phyloP scores from a whole-genome alignment of 352 stramenopile genomes.

The Globisporangium perplexum region DNA sequence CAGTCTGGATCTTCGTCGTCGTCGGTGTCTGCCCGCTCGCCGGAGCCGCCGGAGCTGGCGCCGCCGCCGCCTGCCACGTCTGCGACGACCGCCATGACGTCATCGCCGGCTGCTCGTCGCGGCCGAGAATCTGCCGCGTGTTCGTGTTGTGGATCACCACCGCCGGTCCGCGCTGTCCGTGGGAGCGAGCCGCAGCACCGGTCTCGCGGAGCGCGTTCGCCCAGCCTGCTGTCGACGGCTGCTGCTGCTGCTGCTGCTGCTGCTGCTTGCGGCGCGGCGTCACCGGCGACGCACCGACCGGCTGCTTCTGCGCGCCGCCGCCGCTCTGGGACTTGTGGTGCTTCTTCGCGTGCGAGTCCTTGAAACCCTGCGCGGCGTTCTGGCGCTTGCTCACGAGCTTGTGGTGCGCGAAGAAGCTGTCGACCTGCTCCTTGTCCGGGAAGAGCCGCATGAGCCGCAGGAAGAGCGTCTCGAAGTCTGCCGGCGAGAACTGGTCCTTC shows the following conservation, averaged over 20 bases:
- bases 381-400: conserved; percentile 38
- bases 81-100: conserved; percentile 47
- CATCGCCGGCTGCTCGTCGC: conserved; percentile 25
- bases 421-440: conserved; percentile 55
- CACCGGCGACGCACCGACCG: conserved; percentile 6
- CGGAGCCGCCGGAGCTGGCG: conserved; percentile 9
- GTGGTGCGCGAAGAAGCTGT: conserved; percentile 59
- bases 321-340: conserved; percentile 29
- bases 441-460: conserved; percentile 70
- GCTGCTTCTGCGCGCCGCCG: conserved; percentile 14
- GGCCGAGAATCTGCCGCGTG: conserved; percentile 31
- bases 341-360: conserved; percentile 34
- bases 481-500: conserved; percentile 43
- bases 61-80: conserved; percentile 42
- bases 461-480: conserved; percentile 75
- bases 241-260: conserved; percentile 33
- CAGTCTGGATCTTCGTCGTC: conserved; percentile 63
- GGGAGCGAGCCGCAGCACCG: conserved; percentile 23
- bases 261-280: neutral
- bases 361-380: conserved; percentile 30
- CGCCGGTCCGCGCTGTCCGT: conserved; percentile 23
- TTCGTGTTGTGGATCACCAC: conserved; percentile 64
- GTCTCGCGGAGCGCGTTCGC: conserved; percentile 66
- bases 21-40: conserved; percentile 24
- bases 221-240: conserved; percentile 51